Percentiles rank a stretch among this genome's conserved stretches.
phyloP scores from a whole-genome alignment of 169 alveolate species.

The Theileria orientalis region DNA sequence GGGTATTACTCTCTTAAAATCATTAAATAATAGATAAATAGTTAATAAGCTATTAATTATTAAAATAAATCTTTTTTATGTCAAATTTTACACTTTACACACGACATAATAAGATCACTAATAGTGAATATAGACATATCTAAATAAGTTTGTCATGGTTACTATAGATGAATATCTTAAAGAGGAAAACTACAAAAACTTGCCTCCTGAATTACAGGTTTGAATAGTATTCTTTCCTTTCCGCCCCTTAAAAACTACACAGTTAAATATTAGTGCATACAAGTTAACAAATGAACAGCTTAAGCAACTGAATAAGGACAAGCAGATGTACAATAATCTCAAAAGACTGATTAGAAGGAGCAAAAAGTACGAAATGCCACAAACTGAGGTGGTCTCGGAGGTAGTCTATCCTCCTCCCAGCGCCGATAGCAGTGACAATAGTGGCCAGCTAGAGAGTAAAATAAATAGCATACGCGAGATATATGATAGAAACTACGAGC shows the following conservation, averaged over 20 bases:
- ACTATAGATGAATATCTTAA: background rate
- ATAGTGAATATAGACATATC: too few species aligned
- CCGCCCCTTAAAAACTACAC: too few species aligned
- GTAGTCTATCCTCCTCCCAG: slow-evolving; percentile 52
- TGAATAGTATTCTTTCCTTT: background rate
- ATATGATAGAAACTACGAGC: slow-evolving; percentile 10
- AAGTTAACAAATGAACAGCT: slow-evolving; percentile 8
- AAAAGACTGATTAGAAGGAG: slow-evolving; percentile 35
- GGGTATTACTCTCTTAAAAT: background rate
- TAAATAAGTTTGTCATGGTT: background rate
- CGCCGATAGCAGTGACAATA: slow-evolving; percentile 15
- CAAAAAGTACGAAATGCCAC: slow-evolving; percentile 37
- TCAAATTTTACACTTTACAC: too few species aligned
- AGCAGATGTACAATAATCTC: slow-evolving; percentile 14
- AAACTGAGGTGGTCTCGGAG: slow-evolving; percentile 33
- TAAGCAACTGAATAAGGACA: slow-evolving; percentile 15
- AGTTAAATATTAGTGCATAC: background rate
- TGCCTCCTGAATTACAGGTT: slow-evolving; percentile 1
- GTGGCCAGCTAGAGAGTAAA: background rate
- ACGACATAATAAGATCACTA: too few species aligned
- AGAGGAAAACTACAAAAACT: background rate
- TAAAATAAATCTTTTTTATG: too few species aligned
- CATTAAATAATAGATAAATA: background rate
- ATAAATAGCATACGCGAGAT: background rate
- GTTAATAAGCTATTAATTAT: too few species aligned